Evolutionary conservation across 306 rosid species (phyloP), one percentile per base, ranked within the genome.

Genomic region (Oemleria cerasiformis): DNA sequence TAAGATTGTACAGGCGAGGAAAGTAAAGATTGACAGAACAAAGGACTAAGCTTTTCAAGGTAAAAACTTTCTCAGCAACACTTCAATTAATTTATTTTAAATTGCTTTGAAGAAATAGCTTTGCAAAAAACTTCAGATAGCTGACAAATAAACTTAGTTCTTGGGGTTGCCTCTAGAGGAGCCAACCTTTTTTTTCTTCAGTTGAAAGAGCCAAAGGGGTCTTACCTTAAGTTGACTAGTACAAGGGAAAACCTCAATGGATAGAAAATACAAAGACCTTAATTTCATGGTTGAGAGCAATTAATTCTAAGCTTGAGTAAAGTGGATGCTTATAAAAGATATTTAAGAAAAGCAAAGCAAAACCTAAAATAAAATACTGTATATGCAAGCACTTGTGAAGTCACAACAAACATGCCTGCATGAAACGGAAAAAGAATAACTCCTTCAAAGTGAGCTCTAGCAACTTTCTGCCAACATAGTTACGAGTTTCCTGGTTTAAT

Each of bases 371-470:
- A n/a, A 41, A 40, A 36, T 23, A 63, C 36, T 73, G 14, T 38
- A 38, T 74, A 30, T 39, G 50, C 30, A 5, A 11, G 65, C 12
- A 34, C 19, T 7, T 15, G 50, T 21, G 53, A 54, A 19, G 34
- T 62, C 61, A 49, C 30, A 39, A 34, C 55, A 30, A 47, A 76
- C 92, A 68, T 89, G 80, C 98, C 98, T 94, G 97, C 97, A 91
- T 94, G 81, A 91, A 94, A 70, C 71, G 90, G 76, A 86, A 94
- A 74, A 70, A 85, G 78, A 87, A 91, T 73, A 91, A 81, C 86
- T 94, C 98, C 84, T 45, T 68, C 83, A 94, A 83, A 56, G 97
- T 89, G 76, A 91, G 94, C 80, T 89, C 95, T 77, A 94, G 85
- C 81, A 94, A 80, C 83, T 85, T 94, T 56, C 67, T 86, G 76